Base-by-base conservation (phyloP, 371 early-diverging fungal genomes). In the Rhizopus arrhizus region DNA sequence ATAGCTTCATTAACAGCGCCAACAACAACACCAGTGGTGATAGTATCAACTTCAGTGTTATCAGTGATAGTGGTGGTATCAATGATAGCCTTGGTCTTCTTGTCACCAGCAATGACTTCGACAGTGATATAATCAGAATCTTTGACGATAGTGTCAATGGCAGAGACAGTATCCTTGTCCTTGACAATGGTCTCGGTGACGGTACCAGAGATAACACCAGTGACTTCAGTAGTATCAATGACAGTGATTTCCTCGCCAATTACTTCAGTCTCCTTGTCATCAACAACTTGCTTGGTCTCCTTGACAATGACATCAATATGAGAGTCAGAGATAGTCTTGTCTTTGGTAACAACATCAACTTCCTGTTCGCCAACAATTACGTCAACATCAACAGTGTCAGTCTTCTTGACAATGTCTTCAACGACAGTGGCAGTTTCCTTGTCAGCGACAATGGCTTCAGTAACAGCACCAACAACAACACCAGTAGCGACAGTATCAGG, bases 321-420 rank as follows among this genome's bases (percentile, higher is more conserved):
- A 22, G 41, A 34, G 16, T n/a, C 52, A 34, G 33, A 52, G 9
- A 28, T 29, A n/a, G 50, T 53, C 45, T 56, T 43, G 36, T 31
- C 47, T 32, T 59, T 57, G 35, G 59, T 34, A 15, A 50, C 11
- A 41, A 32, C 29, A 40, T 49, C 58, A 32, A 49, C 47, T 9
- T 48, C 41, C 10, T 49, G 50, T 46, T 28, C 8, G 22, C 8
- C 28, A 34, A 38, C 38, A 38, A 38, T 47, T 5, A 22, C 4
- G 13, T 46, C 11, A 28, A 57, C 33, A 12, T 48, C 48, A 7
- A 36, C 41, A 0, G 29, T 36, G 11, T 12, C 8, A 13, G 58
- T 35, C 3, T 40, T 31, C 33, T 58, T 51, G 6, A 4, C 31
- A 38, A 48, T 47, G 7, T 47, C 22, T 29, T 35, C 42, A 5